Conservation (phyloP, 352 stramenopile species). For the Pythium brachiatum region DNA sequence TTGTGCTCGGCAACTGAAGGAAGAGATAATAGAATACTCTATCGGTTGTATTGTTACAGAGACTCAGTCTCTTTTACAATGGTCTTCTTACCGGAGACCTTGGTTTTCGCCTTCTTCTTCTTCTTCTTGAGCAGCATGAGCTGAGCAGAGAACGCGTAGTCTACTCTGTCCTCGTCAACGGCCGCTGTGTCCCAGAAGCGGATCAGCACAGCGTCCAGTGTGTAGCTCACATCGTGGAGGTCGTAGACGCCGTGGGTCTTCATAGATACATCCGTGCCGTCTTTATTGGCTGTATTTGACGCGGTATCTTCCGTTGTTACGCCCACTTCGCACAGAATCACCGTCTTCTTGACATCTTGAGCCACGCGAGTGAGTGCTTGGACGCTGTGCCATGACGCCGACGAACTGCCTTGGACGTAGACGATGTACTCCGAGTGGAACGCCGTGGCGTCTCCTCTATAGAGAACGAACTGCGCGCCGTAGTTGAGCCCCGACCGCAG, state of each 20-base stretch:
- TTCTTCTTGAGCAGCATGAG: constrained; percentile 33
- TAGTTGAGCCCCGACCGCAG: constrained; percentile 69
- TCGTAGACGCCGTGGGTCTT: constrained; percentile 28
- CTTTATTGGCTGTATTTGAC: background rate
- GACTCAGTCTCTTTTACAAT: background rate
- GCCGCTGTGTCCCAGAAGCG: constrained; percentile 53
- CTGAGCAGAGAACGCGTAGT: constrained; percentile 42
- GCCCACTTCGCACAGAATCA: constrained; percentile 56
- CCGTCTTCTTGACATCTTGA: constrained; percentile 78
- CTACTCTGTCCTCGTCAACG: constrained; percentile 19
- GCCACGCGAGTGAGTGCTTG: constrained; percentile 72
- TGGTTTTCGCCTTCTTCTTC: constrained; percentile 26
- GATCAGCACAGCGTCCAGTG: constrained; percentile 41
- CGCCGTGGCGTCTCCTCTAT: constrained; percentile 42
- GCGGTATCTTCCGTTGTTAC: background rate
- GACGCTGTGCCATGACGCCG: constrained; percentile 42
- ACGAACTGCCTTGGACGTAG: constrained; percentile 35
- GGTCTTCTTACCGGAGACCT: constrained; percentile 3
- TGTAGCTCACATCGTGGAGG: constrained; percentile 35
- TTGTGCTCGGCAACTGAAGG: constrained; percentile 43
- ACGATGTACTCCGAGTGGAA: constrained; percentile 81
- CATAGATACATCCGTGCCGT: background rate
- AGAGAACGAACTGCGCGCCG: constrained; percentile 65
- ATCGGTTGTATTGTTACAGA: background rate
- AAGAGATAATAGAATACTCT: background rate